These are phyloP conservation scores for Myriangium duriaei DNA, from an alignment of 2,329 filamentous ascomycete genomes.

Conservation along the genomic window DNA sequence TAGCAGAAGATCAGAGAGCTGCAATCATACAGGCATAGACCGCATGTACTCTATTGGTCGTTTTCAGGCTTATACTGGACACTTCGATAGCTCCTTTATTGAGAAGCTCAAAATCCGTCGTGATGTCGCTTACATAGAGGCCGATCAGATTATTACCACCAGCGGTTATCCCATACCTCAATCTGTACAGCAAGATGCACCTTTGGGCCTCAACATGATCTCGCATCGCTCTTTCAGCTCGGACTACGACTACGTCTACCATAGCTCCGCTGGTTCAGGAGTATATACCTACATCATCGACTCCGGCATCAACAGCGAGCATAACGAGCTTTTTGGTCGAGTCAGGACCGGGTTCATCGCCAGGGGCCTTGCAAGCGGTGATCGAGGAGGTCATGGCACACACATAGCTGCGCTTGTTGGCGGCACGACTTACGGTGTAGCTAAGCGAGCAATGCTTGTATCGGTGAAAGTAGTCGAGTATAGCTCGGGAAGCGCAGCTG, in stretches of 20 bases:
- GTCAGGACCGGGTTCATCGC: constrained; percentile 23
- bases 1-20: too few relatives aligned
- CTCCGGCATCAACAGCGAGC: constrained; percentile 16
- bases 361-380: constrained; percentile 19
- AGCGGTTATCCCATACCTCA: too few relatives aligned
- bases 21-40: too few relatives aligned
- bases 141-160: constrained; percentile 10
- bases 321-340: constrained; percentile 24
- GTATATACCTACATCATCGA: constrained; percentile 32
- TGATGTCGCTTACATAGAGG: constrained; percentile 9
- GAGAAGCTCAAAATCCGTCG: constrained; percentile 10
- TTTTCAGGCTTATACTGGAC: constrained; percentile 10
- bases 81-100: constrained; percentile 9
- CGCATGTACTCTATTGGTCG: too few relatives aligned
- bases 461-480: constrained; percentile 44
- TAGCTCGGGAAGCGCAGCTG: constrained; percentile 35
- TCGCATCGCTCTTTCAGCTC: constrained; percentile 10
- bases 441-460: constrained; percentile 43
- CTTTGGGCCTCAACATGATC: constrained; percentile 15
- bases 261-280: constrained; percentile 16
- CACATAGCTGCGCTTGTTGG: constrained; percentile 53
- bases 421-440: constrained; percentile 48
- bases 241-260: constrained; percentile 12
- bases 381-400: constrained; percentile 50
- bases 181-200: constrained; percentile 12